These are phyloP conservation scores for Neoarthrinium moseri DNA, from an alignment of 2,329 filamentous ascomycete genomes.

Conservation along the genomic window DNA sequence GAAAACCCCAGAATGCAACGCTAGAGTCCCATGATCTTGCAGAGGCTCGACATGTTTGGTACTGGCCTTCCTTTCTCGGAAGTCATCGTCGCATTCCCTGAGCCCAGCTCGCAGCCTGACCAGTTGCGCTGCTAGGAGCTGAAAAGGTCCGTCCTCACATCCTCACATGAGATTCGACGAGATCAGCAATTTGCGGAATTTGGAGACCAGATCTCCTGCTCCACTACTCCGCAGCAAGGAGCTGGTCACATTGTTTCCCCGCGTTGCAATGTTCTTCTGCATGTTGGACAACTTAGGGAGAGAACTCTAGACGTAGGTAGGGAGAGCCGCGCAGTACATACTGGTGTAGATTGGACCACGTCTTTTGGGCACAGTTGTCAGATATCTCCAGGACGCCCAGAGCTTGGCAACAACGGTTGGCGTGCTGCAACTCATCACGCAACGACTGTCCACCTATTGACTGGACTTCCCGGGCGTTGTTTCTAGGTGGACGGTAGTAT, in stretches of 20 bases:
- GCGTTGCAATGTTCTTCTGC: neutral
- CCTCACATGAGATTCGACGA: constrained; percentile 4
- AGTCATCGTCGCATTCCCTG: constrained; percentile 4
- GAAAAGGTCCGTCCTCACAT: too few relatives aligned
- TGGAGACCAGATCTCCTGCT: constrained; percentile 1
- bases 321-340: too few relatives aligned
- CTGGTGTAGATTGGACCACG: too few relatives aligned
- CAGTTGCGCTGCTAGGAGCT: too few relatives aligned
- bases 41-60: neutral
- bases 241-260: constrained; percentile 6
- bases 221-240: constrained; percentile 1
- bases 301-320: too few relatives aligned
- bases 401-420: too few relatives aligned
- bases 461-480: too few relatives aligned
- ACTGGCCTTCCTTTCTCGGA: constrained; percentile 4
- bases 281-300: neutral
- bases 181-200: constrained; percentile 5
- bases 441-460: too few relatives aligned
- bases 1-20: neutral
- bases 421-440: too few relatives aligned
- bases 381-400: too few relatives aligned
- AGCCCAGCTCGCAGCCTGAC: neutral
- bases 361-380: too few relatives aligned
- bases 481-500: too few relatives aligned
- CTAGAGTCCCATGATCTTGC: constrained; percentile 4